Conservation (phyloP, 768 basidiomycete genomes). For the Leccinum uliginosum region DNA sequence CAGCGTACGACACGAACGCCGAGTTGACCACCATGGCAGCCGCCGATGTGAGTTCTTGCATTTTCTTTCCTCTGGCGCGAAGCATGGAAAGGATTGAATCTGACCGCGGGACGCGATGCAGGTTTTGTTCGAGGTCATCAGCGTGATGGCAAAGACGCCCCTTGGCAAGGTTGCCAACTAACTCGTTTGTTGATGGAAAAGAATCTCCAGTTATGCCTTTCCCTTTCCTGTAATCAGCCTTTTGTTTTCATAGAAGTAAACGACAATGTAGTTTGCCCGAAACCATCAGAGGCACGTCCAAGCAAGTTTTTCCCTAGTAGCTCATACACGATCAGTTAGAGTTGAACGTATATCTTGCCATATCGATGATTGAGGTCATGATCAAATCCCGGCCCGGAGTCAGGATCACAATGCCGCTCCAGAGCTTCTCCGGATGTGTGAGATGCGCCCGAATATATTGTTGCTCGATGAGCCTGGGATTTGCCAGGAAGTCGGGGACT, state of each 20-base stretch:
- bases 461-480: too few relatives aligned
- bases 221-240: not conserved
- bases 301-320: too few relatives aligned
- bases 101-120: constrained; percentile 27
- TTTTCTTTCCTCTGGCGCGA: not conserved
- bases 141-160: constrained; percentile 77
- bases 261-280: too few relatives aligned
- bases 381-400: not conserved
- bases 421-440: not conserved
- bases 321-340: too few relatives aligned
- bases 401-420: too few relatives aligned
- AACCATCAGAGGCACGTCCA: too few relatives aligned
- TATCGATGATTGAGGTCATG: not conserved
- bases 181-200: not conserved
- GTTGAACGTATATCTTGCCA: too few relatives aligned
- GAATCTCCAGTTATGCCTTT: not conserved
- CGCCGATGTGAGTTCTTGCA: constrained; percentile 43
- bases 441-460: too few relatives aligned
- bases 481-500: too few relatives aligned
- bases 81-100: not conserved
- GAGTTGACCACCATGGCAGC: constrained; percentile 63
- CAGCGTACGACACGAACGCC: constrained; percentile 70
- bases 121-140: constrained; percentile 72
- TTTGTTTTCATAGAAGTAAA: not conserved
- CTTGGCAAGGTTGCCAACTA: constrained; percentile 50